Base-by-base conservation (phyloP, 768 basidiomycete genomes). In the Strobilomyces dryophilus region DNA sequence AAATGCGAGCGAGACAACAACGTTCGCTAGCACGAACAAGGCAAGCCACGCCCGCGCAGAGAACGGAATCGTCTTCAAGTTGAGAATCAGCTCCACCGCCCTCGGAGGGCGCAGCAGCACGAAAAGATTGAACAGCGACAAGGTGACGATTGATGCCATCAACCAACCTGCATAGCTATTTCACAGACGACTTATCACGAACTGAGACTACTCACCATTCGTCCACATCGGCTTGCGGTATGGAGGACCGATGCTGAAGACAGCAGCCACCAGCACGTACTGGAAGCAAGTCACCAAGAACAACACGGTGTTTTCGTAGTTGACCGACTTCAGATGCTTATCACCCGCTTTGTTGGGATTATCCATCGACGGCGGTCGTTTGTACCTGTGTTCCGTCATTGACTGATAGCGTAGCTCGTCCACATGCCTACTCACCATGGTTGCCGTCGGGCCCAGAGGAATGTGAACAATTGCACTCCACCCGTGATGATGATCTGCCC, bases 271-370 rank as follows among this genome's bases (percentile, higher is more conserved):
- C 45, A 98, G 76, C 63, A 98, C 92, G 69, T 99, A 99, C 73
- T 99, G 97, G 83, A 98, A 98, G 56, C 93, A 97, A 10, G 97
- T 98, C 41, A 98, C 76, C 58, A 98, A 71, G 74, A 99, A 99
- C 52, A 99, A 71, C 27, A 81, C 83, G 6, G 97, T 85, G 67
- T 99, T 98, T 69, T 98, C 97, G 63, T 81, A 95, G 67, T 95
- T 98, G 39, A 74, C 82, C 20, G 92, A 85, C 53, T 92, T 82
- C 41, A 98, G 76, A 61, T 91, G 83, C 68, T 86, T 80, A 54
- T 78, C 80, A 40, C 81, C 74, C 20, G 10, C 18, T 43, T 76
- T 78, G 41, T 73, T 71, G 24, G 79, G 76, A 18, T 78, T 65
- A 32, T 67, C 66, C 44, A 67, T 63, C 0, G 71, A 71, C n/a